These are phyloP conservation scores for Pluteus cervinus DNA, from an alignment of 768 basidiomycete genomes.

Conservation along the genomic window DNA sequence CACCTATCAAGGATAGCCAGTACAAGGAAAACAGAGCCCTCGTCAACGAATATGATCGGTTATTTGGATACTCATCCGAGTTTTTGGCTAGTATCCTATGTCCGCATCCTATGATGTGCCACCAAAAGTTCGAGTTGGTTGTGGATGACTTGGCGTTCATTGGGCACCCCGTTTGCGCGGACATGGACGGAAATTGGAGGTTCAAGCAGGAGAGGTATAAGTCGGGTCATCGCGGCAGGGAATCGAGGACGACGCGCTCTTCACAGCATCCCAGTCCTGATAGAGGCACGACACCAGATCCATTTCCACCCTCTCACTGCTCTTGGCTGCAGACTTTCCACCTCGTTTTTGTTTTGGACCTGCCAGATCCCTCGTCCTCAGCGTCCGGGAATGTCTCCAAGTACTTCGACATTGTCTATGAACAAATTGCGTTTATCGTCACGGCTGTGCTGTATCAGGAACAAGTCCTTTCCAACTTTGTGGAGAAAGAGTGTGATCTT, in stretches of 20 bases:
- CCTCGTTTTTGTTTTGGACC: conserved; percentile 80
- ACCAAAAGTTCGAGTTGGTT: conserved; percentile 90
- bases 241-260: conserved; percentile 35
- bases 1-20: conserved; percentile 40
- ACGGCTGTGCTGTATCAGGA: conserved; percentile 92
- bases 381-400: conserved; percentile 69
- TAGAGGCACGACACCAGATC: conserved; percentile 26
- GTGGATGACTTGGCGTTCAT: conserved; percentile 91
- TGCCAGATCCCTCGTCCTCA: conserved; percentile 85
- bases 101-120: conserved; percentile 74
- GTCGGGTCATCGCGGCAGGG: conserved; percentile 47
- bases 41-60: conserved; percentile 52
- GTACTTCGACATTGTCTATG: conserved; percentile 84
- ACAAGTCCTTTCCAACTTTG: conserved; percentile 81
- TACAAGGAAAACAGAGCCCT: conserved; percentile 26
- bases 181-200: conserved; percentile 66
- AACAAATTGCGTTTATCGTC: conserved; percentile 83
- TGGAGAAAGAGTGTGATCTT: conserved; percentile 73
- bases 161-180: conserved; percentile 88
- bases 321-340: conserved; percentile 76
- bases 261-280: conserved; percentile 23
- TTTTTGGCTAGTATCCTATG: conserved; percentile 79
- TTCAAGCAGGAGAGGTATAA: conserved; percentile 62
- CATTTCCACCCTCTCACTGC: conserved; percentile 23
- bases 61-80: conserved; percentile 78